Base-by-base conservation (phyloP, 495 filamentous ascomycete genomes). In the Platismatia glauca region DNA sequence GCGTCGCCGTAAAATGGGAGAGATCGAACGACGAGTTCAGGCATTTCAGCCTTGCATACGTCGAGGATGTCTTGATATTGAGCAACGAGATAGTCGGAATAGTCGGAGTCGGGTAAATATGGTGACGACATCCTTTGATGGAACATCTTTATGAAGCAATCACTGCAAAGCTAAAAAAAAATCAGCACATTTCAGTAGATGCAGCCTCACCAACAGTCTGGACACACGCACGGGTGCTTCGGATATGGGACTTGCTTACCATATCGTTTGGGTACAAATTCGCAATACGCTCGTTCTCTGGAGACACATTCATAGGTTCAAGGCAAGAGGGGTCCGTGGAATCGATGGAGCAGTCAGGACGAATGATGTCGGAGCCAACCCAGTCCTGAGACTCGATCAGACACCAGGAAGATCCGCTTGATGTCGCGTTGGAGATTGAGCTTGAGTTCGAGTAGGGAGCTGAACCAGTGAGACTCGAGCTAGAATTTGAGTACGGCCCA, bases 41-140 rank as follows among this genome's bases (percentile, higher is more conserved):
- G 65, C 61, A 67, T 58, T 24, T 43, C 39, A 11, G 8, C 33
- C 53, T 63, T 55, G 55, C 65, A 67, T 18, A 67, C 61, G 38
- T 67, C 65, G 22, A 55, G 55, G n/a, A 67, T 67, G 27, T 67
- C 65, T 55, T 60, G 65, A 35, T 60, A 67, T 35, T 67, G 65
- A 13, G 7, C 61, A 13, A 64, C 52, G 9, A 67, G 44, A 27
- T 64, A 64, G 22, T 67, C 65, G 9, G 65, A 67, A 15, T 67
- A 55, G 37, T 67, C 65, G 13, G 46, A 38, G 41, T 67, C 65
- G 7, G 65, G 65, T 4, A 67, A 57, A 33, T 44, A 67, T 20
- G 65, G 61, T 1, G 65, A 67, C 11, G 39, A 41, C 20, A 67
- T 38, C 22, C 65, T 61, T 43, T 60, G 56, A 41, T 60, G 41